Evolutionary conservation across 2,329 filamentous ascomycete species (phyloP).

Genomic region (Neocucurbitaria cava): DNA sequence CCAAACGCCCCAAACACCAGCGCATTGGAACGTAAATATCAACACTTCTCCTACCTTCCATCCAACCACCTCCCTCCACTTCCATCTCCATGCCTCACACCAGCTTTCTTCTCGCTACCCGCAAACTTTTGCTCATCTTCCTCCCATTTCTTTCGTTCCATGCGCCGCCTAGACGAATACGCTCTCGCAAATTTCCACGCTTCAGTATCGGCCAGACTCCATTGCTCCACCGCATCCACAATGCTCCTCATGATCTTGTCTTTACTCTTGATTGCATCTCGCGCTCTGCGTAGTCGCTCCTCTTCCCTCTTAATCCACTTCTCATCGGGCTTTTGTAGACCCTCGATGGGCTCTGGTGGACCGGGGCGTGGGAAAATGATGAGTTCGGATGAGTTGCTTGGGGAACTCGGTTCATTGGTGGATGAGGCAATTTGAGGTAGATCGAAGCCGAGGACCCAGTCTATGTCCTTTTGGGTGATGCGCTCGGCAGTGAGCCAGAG

Average conservation of each 20-base stretch:
- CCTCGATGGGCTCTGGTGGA: slow-evolving; percentile 57
- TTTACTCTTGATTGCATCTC: slow-evolving; percentile 49
- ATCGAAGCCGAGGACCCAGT: slow-evolving; percentile 89
- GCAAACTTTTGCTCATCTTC: slow-evolving; percentile 71
- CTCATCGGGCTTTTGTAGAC: slow-evolving; percentile 57
- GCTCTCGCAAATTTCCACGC: slow-evolving; percentile 78
- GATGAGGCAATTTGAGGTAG: slow-evolving; percentile 67
- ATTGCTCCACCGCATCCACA: slow-evolving; percentile 56
- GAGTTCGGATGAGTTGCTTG: slow-evolving; percentile 65
- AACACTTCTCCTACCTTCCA: slow-evolving; percentile 4
- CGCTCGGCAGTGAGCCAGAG: slow-evolving; percentile 83
- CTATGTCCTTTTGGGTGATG: slow-evolving; percentile 70
- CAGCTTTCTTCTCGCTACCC: slow-evolving; percentile 62
- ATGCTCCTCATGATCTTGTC: slow-evolving; percentile 35
- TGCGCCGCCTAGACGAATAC: slow-evolving; percentile 66
- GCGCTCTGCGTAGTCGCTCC: slow-evolving; percentile 61
- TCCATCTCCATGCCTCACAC: slow-evolving; percentile 53
- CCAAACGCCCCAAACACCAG: neutral
- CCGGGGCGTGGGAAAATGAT: slow-evolving; percentile 52
- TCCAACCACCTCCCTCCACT: slow-evolving; percentile 47
- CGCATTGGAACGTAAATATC: neutral
- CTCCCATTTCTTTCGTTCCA: slow-evolving; percentile 74
- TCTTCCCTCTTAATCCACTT: slow-evolving; percentile 64
- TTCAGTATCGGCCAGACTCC: slow-evolving; percentile 74
- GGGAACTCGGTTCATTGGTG: slow-evolving; percentile 63